A percentile compares a stretch with the other conserved stretches of the same genome.
Conservation (phyloP, 208 protist genomes). For the Leishmania martiniquensis region DNA sequence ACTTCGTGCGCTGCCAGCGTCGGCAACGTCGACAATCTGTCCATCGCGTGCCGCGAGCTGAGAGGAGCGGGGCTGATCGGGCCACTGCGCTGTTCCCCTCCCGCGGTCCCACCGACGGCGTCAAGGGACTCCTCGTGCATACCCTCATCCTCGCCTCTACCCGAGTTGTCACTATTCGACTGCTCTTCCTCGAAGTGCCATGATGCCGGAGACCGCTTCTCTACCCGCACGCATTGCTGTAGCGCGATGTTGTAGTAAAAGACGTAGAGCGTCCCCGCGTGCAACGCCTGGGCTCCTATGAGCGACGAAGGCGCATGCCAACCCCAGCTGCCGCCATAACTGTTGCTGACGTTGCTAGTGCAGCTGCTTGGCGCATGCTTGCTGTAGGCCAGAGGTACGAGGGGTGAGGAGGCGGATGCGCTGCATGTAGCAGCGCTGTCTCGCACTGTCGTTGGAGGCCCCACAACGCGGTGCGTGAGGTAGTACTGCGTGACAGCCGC, state of each 20-base stretch:
- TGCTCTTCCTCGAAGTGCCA: neutral
- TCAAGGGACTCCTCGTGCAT: neutral
- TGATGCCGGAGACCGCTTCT: neutral
- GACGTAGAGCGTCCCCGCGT: neutral
- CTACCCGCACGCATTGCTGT: conserved; percentile 20
- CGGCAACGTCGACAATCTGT: neutral
- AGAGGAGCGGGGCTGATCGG: neutral
- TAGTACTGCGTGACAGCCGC: conserved; percentile 1
- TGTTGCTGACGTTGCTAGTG: neutral
- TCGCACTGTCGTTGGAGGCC: neutral
- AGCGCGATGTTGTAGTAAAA: conserved; percentile 18
- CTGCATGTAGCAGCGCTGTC: neutral
- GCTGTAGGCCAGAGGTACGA: neutral
- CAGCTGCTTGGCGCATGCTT: neutral
- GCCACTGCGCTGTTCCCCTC: neutral
- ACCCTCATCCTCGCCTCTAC: neutral
- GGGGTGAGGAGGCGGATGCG: neutral
- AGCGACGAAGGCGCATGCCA: neutral
- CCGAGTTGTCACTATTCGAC: neutral
- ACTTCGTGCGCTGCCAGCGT: neutral
- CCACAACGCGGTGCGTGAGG: conserved; percentile 4
- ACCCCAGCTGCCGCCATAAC: neutral
- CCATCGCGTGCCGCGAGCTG: conserved; percentile 4
- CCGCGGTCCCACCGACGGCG: neutral
- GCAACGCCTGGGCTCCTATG: neutral